A percentile compares a stretch with the other conserved stretches of the same genome.
Conservation (phyloP, 768 basidiomycete genomes). For the Dacryopinax spathularia region DNA sequence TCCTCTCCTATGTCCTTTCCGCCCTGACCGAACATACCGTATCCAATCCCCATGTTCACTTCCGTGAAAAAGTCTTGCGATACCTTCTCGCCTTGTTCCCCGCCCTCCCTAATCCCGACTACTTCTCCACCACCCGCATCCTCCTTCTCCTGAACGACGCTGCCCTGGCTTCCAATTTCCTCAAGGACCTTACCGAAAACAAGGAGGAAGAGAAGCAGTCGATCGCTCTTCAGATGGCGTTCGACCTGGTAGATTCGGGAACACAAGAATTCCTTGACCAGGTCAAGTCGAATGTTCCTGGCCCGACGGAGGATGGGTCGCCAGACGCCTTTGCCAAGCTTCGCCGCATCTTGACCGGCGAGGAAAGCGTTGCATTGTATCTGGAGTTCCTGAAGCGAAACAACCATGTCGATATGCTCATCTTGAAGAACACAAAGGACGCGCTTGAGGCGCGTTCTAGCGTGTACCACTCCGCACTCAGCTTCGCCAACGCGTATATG, state of each 20-base stretch:
- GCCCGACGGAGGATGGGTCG: conserved; percentile 44
- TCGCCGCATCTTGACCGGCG: conserved; percentile 72
- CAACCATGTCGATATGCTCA: conserved; percentile 81
- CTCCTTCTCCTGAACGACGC: conserved; percentile 77
- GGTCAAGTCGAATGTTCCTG: conserved; percentile 52
- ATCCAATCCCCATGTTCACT: conserved; percentile 34
- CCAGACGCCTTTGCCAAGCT: conserved; percentile 54
- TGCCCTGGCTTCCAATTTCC: conserved; percentile 58
- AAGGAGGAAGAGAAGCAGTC: conserved; percentile 35
- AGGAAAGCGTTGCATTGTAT: conserved; percentile 83
- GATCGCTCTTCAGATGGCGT: conserved; percentile 87
- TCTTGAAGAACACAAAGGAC: conserved; percentile 91
- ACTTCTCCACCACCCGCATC: conserved; percentile 67
- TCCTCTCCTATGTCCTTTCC: conserved; percentile 85
- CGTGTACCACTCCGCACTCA: conserved; percentile 92
- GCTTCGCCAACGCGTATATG: conserved; percentile 94
- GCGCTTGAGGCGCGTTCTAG: conserved; percentile 85
- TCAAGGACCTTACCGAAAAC: conserved; percentile 40
- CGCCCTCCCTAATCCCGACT: conserved; percentile 45
- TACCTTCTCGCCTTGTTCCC: conserved; percentile 70
- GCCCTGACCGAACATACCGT: conserved; percentile 71
- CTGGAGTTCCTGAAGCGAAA: conserved; percentile 91
- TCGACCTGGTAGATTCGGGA: conserved; percentile 88
- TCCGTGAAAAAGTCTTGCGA: conserved; percentile 24
- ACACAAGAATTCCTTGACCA: conserved; percentile 82